A percentile compares a stretch with the other conserved stretches of the same genome.
phyloP scores from a whole-genome alignment of 345 rosid species.

The Citrus australasica region DNA sequence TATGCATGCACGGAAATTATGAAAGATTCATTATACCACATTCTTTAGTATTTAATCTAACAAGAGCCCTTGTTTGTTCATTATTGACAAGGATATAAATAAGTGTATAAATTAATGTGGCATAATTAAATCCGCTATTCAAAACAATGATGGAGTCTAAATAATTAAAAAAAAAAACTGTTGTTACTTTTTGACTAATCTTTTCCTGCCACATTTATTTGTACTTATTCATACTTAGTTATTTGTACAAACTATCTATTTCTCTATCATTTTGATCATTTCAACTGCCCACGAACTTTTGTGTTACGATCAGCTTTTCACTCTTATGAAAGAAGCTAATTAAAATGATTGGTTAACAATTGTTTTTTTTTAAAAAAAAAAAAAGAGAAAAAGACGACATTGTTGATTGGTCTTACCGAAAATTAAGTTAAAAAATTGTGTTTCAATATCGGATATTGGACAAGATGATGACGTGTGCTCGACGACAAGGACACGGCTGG shows the following conservation, averaged over 20 bases:
- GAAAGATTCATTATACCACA: not conserved
- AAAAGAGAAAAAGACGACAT: not conserved
- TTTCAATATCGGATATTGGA: not conserved
- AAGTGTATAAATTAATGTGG: too few species aligned
- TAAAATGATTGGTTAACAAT: not conserved
- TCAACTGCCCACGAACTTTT: not conserved
- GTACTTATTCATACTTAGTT: too few species aligned
- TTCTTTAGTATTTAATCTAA: too few species aligned
- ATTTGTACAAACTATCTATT: too few species aligned
- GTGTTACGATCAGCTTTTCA: conserved; percentile 4
- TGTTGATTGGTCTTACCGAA: not conserved
- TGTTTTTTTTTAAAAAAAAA: not conserved
- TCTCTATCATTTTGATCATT: too few species aligned
- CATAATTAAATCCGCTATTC: fast-evolving
- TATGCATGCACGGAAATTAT: too few species aligned
- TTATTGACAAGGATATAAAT: too few species aligned
- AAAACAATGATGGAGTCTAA: fast-evolving
- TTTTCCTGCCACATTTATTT: fast-evolving
- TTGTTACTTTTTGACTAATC: too few species aligned
- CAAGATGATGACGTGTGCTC: conserved; percentile 28
- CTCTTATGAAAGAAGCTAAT: not conserved
- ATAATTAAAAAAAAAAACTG: too few species aligned
- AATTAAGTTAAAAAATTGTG: conserved; percentile 14
- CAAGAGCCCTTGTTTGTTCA: too few species aligned
- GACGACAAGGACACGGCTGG: conserved; percentile 17